phyloP scores from a whole-genome alignment of 73 alveolate species.

The Urostyla sp. region DNA sequence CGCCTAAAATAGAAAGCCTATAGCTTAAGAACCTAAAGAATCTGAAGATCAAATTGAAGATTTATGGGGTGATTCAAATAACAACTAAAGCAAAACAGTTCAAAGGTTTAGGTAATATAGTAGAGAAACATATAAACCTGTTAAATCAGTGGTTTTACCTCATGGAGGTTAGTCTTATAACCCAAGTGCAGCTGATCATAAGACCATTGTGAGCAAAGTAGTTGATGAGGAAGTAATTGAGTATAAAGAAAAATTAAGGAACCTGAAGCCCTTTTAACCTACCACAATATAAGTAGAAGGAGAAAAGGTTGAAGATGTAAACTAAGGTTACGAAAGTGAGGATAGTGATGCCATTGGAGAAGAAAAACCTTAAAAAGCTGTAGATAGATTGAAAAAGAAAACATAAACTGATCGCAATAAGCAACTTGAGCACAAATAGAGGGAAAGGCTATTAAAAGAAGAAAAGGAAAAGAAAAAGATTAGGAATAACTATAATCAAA shows the following conservation, averaged over 20 bases:
- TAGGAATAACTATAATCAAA: neutral
- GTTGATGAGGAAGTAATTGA: slow-evolving; percentile 8
- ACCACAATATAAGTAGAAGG: neutral
- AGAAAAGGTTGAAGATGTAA: neutral
- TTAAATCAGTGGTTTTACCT: slow-evolving; percentile 22
- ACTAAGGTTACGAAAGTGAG: too few species aligned
- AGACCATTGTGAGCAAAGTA: neutral
- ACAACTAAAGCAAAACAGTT: neutral
- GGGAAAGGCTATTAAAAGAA: neutral
- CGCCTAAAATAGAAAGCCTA: neutral
- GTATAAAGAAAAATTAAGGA: neutral
- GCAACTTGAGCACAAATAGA: neutral
- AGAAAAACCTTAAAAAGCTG: neutral
- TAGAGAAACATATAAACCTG: neutral
- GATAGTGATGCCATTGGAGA: neutral
- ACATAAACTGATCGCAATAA: too few species aligned
- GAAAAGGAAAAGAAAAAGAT: neutral
- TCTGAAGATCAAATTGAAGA: neutral
- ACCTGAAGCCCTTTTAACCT: slow-evolving; percentile 11
- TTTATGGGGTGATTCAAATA: slow-evolving; percentile 3
- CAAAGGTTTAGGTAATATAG: neutral
- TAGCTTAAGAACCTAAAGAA: neutral
- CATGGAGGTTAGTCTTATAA: slow-evolving; percentile 40
- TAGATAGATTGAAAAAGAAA: too few species aligned
- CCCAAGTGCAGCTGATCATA: slow-evolving; percentile 36